Evolutionary conservation across 805 yeast genomes (phyloP).

Genomic region (Ascoidea asiatica): DNA sequence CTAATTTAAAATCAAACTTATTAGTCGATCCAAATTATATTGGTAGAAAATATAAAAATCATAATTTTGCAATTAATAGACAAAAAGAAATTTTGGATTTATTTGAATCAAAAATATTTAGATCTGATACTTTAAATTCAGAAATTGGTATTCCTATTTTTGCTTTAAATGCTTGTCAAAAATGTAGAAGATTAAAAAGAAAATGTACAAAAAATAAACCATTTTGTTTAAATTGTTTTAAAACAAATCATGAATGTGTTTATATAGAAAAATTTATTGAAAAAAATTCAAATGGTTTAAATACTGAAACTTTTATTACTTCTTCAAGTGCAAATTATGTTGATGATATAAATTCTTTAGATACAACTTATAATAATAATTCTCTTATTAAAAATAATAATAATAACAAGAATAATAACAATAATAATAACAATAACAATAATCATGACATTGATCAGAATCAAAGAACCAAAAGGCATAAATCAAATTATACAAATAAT

Average conservation of each 20-base stretch:
- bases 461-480: not conserved
- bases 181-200: conserved; percentile 23
- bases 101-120: conserved; percentile 1
- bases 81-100: not conserved
- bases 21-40: not conserved
- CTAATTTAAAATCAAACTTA: not conserved
- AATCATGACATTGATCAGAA: not conserved
- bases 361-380: not conserved
- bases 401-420: not conserved
- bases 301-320: no score
- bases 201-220: conserved; percentile 39
- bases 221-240: conserved; percentile 33
- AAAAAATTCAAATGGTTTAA: not conserved
- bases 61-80: not conserved
- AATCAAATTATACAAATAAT: not conserved
- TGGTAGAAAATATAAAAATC: no score
- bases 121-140: conserved; percentile 3
- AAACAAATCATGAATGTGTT: conserved; percentile 22
- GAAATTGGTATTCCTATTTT: conserved; percentile 3
- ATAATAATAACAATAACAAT: not conserved
- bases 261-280: conserved; percentile 14
- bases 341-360: not conserved
- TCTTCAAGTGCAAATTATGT: not conserved
- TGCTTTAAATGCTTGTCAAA: conserved; percentile 14
- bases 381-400: not conserved